Evolutionary conservation across 2,329 filamentous ascomycete genomes (phyloP).

Genomic region (Beauveria brongniartii): DNA sequence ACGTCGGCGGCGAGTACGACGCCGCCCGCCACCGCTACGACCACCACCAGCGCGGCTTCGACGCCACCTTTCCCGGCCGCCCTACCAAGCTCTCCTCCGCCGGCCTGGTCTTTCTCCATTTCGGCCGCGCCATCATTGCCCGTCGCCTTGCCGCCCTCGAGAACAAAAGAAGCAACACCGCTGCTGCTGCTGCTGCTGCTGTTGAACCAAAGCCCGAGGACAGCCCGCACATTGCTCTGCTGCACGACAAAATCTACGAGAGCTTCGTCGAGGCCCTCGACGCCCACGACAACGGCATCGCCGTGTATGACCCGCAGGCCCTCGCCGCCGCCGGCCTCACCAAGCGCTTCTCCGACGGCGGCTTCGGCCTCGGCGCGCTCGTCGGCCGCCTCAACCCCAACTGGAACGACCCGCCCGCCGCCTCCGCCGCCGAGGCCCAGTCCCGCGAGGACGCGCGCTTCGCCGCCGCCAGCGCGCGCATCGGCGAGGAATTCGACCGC

Average conservation of each 20-base stretch:
- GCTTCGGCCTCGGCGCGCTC: slow-evolving; percentile 76
- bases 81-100: slow-evolving; percentile 87
- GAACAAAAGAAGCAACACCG: slow-evolving; percentile 34
- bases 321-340: slow-evolving; percentile 63
- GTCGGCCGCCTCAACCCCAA: slow-evolving; percentile 73
- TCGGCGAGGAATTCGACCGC: slow-evolving; percentile 80
- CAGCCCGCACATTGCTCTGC: slow-evolving; percentile 58
- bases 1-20: slow-evolving; percentile 95
- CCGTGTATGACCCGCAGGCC: slow-evolving; percentile 64
- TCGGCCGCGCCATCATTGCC: slow-evolving; percentile 76
- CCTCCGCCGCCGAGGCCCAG: slow-evolving; percentile 35
- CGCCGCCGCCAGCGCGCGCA: slow-evolving; percentile 65
- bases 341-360: slow-evolving; percentile 76
- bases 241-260: slow-evolving; percentile 86
- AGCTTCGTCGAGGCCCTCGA: slow-evolving; percentile 94
- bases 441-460: slow-evolving; percentile 76
- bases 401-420: slow-evolving; percentile 59
- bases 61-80: slow-evolving; percentile 73
- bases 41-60: slow-evolving; percentile 93
- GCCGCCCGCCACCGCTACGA: slow-evolving; percentile 72
- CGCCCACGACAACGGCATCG: slow-evolving; percentile 94
- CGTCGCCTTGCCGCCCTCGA: slow-evolving; percentile 32
- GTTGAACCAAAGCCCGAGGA: slow-evolving; percentile 39
- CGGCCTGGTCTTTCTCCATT: slow-evolving; percentile 92
- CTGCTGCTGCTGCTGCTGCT: slow-evolving; percentile 32